A percentile compares a stretch with the other conserved stretches of the same genome.
phyloP scores from a whole-genome alignment of 2,329 filamentous ascomycete genomes.

The Fusarium udum region DNA sequence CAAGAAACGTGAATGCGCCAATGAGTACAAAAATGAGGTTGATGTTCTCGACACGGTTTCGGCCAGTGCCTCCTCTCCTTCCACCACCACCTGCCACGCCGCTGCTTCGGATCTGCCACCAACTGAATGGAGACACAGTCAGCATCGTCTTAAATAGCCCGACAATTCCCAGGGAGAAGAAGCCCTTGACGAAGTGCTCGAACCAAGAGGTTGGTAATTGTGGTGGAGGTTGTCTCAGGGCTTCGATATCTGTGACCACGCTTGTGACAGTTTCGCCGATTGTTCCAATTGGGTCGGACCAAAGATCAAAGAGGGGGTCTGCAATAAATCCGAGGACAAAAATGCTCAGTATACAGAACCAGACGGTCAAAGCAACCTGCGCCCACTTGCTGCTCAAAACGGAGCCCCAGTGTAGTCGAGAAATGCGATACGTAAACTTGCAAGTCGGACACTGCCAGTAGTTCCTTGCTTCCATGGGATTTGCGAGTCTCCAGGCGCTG shows the following conservation, averaged over 20 bases:
- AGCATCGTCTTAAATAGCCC: conserved; percentile 85
- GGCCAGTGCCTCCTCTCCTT: conserved; percentile 70
- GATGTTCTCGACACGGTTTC: conserved; percentile 80
- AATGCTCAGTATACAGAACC: conserved; percentile 75
- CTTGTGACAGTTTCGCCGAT: conserved; percentile 62
- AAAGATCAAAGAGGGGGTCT: conserved; percentile 90
- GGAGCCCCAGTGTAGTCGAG: conserved; percentile 78
- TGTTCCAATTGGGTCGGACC: conserved; percentile 78
- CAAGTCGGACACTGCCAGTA: conserved; percentile 92
- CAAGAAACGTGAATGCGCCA: conserved; percentile 82
- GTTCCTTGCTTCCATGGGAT: conserved; percentile 72
- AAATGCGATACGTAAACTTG: conserved; percentile 81
- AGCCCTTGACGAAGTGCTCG: conserved; percentile 87
- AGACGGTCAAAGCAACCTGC: conserved; percentile 75
- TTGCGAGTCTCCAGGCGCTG: conserved; percentile 80
- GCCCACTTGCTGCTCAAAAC: conserved; percentile 73
- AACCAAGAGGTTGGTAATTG: conserved; percentile 71
- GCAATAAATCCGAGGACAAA: conserved; percentile 91
- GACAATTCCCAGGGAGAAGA: conserved; percentile 87
- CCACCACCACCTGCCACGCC: conserved; percentile 63
- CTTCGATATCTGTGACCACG: conserved; percentile 54
- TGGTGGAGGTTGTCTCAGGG: conserved; percentile 50
- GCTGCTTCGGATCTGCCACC: conserved; percentile 75
- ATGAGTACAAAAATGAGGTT: conserved; percentile 82
- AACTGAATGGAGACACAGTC: conserved; percentile 77